A percentile compares a stretch with the other conserved stretches of the same genome.
phyloP scores from a whole-genome alignment of 768 basidiomycete genomes.

The Tricholoma saponaceum region DNA sequence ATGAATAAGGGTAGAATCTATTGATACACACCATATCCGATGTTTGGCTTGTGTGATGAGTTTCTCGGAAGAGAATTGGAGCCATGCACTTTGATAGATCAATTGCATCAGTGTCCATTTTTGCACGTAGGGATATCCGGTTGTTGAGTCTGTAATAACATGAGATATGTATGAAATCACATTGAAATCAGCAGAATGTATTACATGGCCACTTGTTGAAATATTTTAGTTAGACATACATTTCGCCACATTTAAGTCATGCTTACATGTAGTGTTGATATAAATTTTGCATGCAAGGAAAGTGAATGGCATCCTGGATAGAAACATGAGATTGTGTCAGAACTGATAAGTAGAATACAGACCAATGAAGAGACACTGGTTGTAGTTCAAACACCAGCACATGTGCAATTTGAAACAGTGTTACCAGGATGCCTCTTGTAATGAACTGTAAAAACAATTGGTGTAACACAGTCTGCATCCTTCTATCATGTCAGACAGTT shows the following conservation, averaged over 20 bases:
- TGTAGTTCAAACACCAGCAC: neutral
- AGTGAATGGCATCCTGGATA: neutral
- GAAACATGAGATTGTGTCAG: neutral
- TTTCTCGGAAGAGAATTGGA: neutral
- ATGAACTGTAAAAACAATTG: neutral
- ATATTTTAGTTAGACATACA: neutral
- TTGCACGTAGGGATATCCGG: neutral
- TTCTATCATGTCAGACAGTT: neutral
- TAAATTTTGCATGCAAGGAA: neutral
- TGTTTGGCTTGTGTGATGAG: neutral
- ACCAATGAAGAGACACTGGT: neutral
- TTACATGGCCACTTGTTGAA: neutral
- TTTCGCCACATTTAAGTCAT: neutral
- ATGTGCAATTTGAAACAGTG: neutral
- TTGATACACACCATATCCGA: neutral
- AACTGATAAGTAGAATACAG: neutral
- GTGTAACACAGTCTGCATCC: neutral
- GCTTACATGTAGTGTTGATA: neutral
- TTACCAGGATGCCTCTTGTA: neutral
- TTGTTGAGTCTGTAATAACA: neutral
- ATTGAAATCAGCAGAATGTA: neutral
- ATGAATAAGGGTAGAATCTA: too few species aligned
- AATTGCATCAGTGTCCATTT: neutral
- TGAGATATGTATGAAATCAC: neutral
- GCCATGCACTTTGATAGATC: neutral